These are phyloP conservation scores for Fusarium drepaniforme DNA, from an alignment of 2,329 filamentous ascomycete genomes.

Conservation along the genomic window DNA sequence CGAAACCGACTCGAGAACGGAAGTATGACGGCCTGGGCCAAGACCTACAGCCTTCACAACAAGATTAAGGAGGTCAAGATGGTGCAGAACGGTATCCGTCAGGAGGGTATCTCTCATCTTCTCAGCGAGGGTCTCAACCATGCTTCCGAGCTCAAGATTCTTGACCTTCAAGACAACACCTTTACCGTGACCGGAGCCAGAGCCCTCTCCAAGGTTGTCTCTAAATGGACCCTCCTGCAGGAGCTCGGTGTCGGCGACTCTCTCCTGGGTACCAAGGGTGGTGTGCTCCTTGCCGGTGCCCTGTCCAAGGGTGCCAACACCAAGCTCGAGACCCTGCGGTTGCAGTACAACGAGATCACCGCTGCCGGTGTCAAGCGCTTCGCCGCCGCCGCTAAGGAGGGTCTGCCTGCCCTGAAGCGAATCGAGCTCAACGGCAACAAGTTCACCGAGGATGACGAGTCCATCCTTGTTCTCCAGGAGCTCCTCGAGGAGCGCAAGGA, in stretches of 20 bases:
- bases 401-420: conserved; percentile 82
- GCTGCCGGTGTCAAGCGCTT: conserved; percentile 79
- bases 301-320: conserved; percentile 81
- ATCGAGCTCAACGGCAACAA: conserved; percentile 98
- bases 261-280: conserved; percentile 82
- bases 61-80: conserved; percentile 91
- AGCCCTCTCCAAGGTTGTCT: conserved; percentile 81
- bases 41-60: conserved; percentile 84
- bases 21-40: conserved; percentile 95
- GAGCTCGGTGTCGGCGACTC: conserved; percentile 94
- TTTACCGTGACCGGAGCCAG: conserved; percentile 86
- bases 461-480: conserved; percentile 75
- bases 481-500: conserved; percentile 85
- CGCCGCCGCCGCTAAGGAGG: conserved; percentile 73
- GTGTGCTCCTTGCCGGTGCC: conserved; percentile 77
- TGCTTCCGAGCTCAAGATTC: conserved; percentile 75
- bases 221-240: conserved; percentile 78
- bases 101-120: conserved; percentile 89
- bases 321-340: conserved; percentile 82
- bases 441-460: conserved; percentile 86
- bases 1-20: conserved; percentile 96
- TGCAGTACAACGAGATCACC: conserved; percentile 97
- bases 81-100: conserved; percentile 97
- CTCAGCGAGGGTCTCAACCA: conserved; percentile 83
- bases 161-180: conserved; percentile 98